Percentiles rank a stretch among this genome's conserved stretches.
Conservation (phyloP, 495 filamentous ascomycete species). For the Penicillium fimorum region DNA sequence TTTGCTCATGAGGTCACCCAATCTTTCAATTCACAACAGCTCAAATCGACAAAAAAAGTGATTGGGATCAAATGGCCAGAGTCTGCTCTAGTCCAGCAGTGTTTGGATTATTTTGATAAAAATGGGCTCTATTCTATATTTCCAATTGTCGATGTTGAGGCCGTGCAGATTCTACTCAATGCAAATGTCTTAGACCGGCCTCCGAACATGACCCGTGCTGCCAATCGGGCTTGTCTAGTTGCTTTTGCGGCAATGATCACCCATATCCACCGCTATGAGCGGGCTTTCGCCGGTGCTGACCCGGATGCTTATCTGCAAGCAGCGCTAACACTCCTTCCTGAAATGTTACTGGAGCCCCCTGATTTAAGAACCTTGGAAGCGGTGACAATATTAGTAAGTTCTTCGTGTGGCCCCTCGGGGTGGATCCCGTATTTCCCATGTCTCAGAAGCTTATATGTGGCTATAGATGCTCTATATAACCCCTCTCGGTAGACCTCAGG, state of each 20-base stretch:
- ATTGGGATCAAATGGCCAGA: slow-evolving; percentile 21
- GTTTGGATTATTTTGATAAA: slow-evolving; percentile 21
- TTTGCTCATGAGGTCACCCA: slow-evolving; percentile 18
- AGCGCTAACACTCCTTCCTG: slow-evolving; percentile 20
- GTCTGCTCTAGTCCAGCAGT: slow-evolving; percentile 18
- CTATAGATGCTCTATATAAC: slow-evolving; percentile 23
- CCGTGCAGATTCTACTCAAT: slow-evolving; percentile 17
- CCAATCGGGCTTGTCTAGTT: slow-evolving; percentile 23
- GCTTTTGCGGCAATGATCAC: slow-evolving; percentile 31
- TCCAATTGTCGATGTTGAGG: slow-evolving; percentile 23
- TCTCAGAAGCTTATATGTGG: neutral
- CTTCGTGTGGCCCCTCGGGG: neutral
- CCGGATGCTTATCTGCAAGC: slow-evolving; percentile 28
- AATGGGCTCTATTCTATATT: slow-evolving; percentile 30
- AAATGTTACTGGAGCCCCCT: slow-evolving; percentile 23
- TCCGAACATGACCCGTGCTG: slow-evolving; percentile 7
- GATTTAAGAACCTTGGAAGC: slow-evolving; percentile 27
- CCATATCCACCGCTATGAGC: slow-evolving; percentile 26
- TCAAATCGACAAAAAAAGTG: slow-evolving; percentile 2
- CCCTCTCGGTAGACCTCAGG: slow-evolving; percentile 25
- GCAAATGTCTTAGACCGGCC: slow-evolving; percentile 18
- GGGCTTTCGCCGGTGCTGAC: slow-evolving; percentile 19
- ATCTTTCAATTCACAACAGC: slow-evolving; percentile 11
- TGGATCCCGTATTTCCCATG: neutral
- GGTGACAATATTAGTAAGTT: slow-evolving; percentile 25